Evolutionary conservation across 192 early-diverging fungal genomes (phyloP).

Genomic region (Paraglomus brasilianum): DNA sequence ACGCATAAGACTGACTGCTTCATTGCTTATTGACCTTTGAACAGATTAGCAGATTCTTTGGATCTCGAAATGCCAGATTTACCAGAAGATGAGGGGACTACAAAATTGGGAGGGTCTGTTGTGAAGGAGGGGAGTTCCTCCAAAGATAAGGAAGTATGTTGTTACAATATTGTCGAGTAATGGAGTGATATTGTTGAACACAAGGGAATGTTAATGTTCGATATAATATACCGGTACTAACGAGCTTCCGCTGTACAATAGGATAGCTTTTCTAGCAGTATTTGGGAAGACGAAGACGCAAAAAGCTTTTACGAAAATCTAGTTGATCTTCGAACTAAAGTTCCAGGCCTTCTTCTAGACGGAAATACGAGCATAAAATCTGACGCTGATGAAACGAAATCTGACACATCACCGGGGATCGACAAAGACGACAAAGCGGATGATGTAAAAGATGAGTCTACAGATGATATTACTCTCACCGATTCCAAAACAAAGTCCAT

Average conservation of each 20-base stretch:
- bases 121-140: constrained; percentile 2
- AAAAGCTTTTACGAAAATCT: constrained; percentile 87
- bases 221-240: not conserved
- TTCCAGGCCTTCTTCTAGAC: constrained; percentile 84
- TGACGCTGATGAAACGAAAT: constrained; percentile 32
- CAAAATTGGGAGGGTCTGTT: constrained; percentile 33
- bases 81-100: constrained; percentile 64
- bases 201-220: not conserved
- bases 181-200: constrained; percentile 34
- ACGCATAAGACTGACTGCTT: not conserved
- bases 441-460: constrained; percentile 48
- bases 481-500: constrained; percentile 30
- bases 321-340: constrained; percentile 70
- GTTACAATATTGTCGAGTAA: constrained; percentile 2
- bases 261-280: constrained; percentile 46
- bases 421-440: constrained; percentile 39
- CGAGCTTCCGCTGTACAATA: constrained; percentile 33
- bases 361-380: constrained; percentile 44
- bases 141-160: constrained; percentile 24
- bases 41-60: constrained; percentile 69
- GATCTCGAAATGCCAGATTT: constrained; percentile 75
- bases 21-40: constrained; percentile 25
- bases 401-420: constrained; percentile 20
- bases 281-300: constrained; percentile 96
- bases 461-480: constrained; percentile 8